Base-by-base conservation (phyloP, 495 filamentous ascomycete species). In the Pseudevernia furfuracea region DNA sequence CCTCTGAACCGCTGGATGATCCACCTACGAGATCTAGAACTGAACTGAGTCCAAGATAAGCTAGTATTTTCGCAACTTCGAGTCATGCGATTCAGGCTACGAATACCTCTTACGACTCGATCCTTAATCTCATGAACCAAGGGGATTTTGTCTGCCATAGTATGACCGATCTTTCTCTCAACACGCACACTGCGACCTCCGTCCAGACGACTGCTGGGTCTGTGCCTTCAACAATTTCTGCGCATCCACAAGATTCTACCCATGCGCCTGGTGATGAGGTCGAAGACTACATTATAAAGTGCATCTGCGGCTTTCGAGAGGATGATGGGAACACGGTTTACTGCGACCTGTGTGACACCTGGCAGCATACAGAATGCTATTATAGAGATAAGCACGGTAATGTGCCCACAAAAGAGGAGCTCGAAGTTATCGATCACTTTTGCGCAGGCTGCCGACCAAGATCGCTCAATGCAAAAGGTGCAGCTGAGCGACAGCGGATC, bases 321-420 rank as follows among this genome's bases (percentile, higher is more conserved):
- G 94, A 97, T 81, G 94, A 99, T 80, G 94, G 95, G 71, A 91
- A 88, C 74, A 99, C 95, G 63, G 94, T 99, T 62, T 90, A 89
- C 76, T 99, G 94, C 82, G 94, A 99, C 73, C 79, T 78, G 63
- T 99, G 94, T 77, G 89, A 96, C 72, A 95, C 91, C 52, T 99
- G 94, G 94, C 94, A 99, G 76, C 94, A 99, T 76, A 92, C 95
- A 67, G 84, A 90, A 69, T 99, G 94, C 77, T 97, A 96, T 76
- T 86, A 89, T 58, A 37, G 56, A 17, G 66, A 68, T 25, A 49
- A 67, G 21, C 78, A 84, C 59, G 82, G 81, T 58, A 81, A 84
- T 43, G 87, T 95, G 53, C 93, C 90, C 46, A 46, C 43, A 30
- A 68, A 68, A 12, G 61, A 68, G 21, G 82, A 89, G 28, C 82